Percentiles rank a stretch among this genome's conserved stretches.
Conservation (phyloP, 2,329 filamentous ascomycete species). For the Penicillium thymicola region DNA sequence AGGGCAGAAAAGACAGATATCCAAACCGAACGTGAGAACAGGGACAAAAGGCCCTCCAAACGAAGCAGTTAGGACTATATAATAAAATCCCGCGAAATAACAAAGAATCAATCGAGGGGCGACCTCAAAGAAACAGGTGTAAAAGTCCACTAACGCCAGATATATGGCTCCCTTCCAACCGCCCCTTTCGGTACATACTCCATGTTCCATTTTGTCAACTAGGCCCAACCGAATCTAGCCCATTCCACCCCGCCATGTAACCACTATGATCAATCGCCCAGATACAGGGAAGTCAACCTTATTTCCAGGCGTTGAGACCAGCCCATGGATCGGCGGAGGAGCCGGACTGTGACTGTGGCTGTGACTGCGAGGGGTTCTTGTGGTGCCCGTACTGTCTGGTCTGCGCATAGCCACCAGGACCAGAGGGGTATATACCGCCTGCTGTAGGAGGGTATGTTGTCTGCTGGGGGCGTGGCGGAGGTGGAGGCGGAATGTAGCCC, state of each 20-base stretch:
- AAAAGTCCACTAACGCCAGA: slow-evolving; percentile 18
- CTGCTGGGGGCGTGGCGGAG: slow-evolving; percentile 62
- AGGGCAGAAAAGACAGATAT: neutral
- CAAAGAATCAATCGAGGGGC: neutral
- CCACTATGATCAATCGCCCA: neutral
- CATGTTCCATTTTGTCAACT: neutral
- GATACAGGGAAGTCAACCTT: slow-evolving; percentile 3
- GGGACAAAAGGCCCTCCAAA: neutral
- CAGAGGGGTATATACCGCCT: slow-evolving; percentile 51
- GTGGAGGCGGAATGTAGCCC: slow-evolving; percentile 65
- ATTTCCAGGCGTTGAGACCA: slow-evolving; percentile 68
- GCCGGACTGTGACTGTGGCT: slow-evolving; percentile 28
- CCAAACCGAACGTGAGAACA: neutral
- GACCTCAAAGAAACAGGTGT: neutral
- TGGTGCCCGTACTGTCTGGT: slow-evolving; percentile 43
- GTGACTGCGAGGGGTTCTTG: slow-evolving; percentile 38
- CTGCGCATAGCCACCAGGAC: slow-evolving; percentile 56
- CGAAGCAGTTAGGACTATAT: neutral
- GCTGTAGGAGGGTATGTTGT: slow-evolving; percentile 42
- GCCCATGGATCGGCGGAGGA: slow-evolving; percentile 62
- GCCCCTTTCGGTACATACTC: neutral
- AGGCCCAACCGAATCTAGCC: neutral
- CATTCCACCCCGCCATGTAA: neutral
- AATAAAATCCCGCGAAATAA: neutral
- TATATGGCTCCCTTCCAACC: slow-evolving; percentile 10